Conservation (phyloP, 2,329 filamentous ascomycete species). For the Colletotrichum sp. region DNA sequence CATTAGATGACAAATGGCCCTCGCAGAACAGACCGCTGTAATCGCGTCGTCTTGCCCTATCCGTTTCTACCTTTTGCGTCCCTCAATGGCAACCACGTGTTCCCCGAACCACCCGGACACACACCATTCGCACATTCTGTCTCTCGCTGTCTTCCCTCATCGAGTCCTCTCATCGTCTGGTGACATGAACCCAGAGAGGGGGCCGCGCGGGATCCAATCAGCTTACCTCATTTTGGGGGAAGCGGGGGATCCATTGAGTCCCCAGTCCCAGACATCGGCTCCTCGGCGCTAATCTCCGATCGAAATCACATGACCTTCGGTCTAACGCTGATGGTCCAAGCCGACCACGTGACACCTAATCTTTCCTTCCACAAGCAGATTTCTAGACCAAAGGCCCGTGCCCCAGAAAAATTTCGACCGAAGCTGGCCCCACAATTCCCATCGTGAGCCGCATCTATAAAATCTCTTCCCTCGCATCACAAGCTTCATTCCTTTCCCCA, state of each 20-base stretch:
- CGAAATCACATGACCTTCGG: background rate
- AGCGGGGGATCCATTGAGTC: background rate
- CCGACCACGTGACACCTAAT: background rate
- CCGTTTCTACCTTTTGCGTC: background rate
- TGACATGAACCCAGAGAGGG: slow-evolving; percentile 12
- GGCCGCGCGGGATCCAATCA: background rate
- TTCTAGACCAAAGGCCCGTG: background rate
- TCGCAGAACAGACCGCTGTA: background rate
- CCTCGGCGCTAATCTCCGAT: slow-evolving; percentile 8
- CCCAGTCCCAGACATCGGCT: background rate
- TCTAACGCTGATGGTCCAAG: background rate
- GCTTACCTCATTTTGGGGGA: background rate
- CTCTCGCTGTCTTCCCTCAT: background rate
- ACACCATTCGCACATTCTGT: background rate
- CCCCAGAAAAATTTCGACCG: slow-evolving; percentile 7
- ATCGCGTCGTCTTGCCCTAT: slow-evolving; percentile 1
- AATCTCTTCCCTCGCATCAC: slow-evolving; percentile 7
- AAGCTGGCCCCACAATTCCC: slow-evolving; percentile 8
- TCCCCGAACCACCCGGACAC: background rate
- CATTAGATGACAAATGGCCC: background rate
- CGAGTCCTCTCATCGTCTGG: background rate
- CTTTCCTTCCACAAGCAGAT: background rate
- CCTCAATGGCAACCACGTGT: slow-evolving; percentile 18
- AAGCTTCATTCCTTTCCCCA: background rate
- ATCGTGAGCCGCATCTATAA: slow-evolving; percentile 15